Evolutionary conservation across 352 stramenopile species (phyloP).

Genomic region (Phytopythium montanum): DNA sequence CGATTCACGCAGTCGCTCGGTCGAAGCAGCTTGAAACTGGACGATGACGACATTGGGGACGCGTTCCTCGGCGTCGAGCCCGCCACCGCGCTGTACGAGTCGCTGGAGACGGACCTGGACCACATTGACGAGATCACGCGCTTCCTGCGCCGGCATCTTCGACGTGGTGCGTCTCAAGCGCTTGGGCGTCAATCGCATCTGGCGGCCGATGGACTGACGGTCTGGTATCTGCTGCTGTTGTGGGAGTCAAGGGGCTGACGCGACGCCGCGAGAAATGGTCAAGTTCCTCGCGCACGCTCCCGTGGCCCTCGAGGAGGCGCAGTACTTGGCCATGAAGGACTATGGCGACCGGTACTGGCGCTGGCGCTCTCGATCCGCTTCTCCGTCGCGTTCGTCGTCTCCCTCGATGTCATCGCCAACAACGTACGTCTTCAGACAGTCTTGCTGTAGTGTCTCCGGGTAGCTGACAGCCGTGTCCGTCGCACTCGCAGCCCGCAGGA

Average conservation of each 20-base stretch:
- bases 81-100: slow-evolving; percentile 31
- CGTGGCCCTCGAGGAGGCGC: slow-evolving; percentile 34
- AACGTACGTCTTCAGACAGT: background rate
- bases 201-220: background rate
- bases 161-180: slow-evolving; percentile 30
- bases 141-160: slow-evolving; percentile 33
- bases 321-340: slow-evolving; percentile 52
- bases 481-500: background rate
- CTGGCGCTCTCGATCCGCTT: background rate
- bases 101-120: slow-evolving; percentile 54
- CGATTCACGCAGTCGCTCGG: background rate
- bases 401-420: background rate
- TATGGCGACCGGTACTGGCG: slow-evolving; percentile 13
- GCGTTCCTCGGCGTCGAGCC: slow-evolving; percentile 10
- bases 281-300: slow-evolving; percentile 31
- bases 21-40: background rate
- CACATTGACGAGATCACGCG: slow-evolving; percentile 46
- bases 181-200: background rate
- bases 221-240: background rate
- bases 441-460: background rate
- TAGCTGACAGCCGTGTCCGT: background rate
- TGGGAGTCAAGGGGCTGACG: slow-evolving; percentile 24
- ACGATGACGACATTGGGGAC: background rate
- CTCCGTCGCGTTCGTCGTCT: background rate
- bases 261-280: slow-evolving; percentile 41